Base-by-base conservation (phyloP, 495 filamentous ascomycete genomes). In the Aspergillus cavernicola region DNA sequence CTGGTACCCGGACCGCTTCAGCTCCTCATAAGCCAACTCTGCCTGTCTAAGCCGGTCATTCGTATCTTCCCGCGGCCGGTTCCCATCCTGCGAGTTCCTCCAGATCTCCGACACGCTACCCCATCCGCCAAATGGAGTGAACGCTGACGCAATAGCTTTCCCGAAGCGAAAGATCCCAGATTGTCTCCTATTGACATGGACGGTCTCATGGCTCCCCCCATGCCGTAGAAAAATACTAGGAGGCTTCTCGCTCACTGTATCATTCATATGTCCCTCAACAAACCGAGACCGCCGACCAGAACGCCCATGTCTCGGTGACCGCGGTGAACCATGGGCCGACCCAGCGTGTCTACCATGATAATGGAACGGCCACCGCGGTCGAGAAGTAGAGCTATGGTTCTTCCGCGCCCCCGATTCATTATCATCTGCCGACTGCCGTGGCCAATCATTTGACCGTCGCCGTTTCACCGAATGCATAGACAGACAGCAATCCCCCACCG, bases 211-310 rank as follows among this genome's bases (percentile, higher is more conserved):
- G 5, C 46, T 50, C 18, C 50, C 9, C 31, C 74, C 73, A 7
- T 80, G 75, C 7, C 73, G 80, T 28, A 85, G 65, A 60, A 82
- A 89, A 36, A 81, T 75, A 26, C 72, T 67, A 8, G 87, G 87
- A 32, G 87, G 87, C 57, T 73, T 80, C 52, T 85, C 76, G 55
- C 85, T 89, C 15, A 79, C 75, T 52, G 85, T 81, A 64, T 91
- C 87, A 62, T 83, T 87, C 86, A 91, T 90, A 50, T 79, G 86
- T 2, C 84, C 87, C 59, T 91, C 87, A 4, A 85, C 66, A 60
- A 91, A 91, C 24, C 80, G 74, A 8, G 83, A 86, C 12, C 75
- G 74, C 9, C 83, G 80, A 37, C 58, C 66, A 3, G 65, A 64
- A 3, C 61, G 56, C 8, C 58, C 37, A 26, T 49, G 46, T 36